Conservation (phyloP, 75 land plant species). For the Azolla pinnata region DNA sequence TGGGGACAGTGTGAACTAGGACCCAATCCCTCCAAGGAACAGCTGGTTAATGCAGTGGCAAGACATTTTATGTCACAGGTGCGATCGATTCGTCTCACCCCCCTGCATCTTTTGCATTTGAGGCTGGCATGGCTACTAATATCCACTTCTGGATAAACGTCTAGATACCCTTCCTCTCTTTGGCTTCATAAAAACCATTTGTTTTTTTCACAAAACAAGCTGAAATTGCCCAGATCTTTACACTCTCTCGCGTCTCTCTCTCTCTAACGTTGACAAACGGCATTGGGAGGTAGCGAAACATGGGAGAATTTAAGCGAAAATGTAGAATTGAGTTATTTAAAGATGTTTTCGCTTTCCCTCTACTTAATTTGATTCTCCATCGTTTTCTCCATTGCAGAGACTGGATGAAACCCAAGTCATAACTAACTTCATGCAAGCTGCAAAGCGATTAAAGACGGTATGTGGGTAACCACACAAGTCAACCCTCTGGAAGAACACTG, state of each 20-base stretch:
- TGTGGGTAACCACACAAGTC: conserved; percentile 12
- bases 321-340: not conserved
- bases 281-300: too few species aligned
- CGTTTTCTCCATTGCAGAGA: conserved; percentile 15
- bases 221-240: too few species aligned
- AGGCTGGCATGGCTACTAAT: not conserved
- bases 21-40: conserved; percentile 55
- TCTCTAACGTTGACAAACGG: too few species aligned
- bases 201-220: not conserved
- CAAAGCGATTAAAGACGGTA: conserved; percentile 37
- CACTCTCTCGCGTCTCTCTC: too few species aligned
- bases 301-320: not conserved
- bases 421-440: conserved; percentile 48
- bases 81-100: not conserved
- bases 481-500: too few species aligned
- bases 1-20: conserved; percentile 29
- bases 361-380: not conserved
- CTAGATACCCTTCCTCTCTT: not conserved
- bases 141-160: not conserved
- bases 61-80: conserved; percentile 71
- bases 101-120: not conserved
- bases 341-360: not conserved
- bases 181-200: not conserved
- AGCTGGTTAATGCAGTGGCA: conserved; percentile 48
- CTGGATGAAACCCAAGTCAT: conserved; percentile 64